Percentiles rank a stretch among this genome's conserved stretches.
These are phyloP conservation scores for Tetrapisispora fleetii DNA, from an alignment of 805 yeast species.

Conservation along the genomic window DNA sequence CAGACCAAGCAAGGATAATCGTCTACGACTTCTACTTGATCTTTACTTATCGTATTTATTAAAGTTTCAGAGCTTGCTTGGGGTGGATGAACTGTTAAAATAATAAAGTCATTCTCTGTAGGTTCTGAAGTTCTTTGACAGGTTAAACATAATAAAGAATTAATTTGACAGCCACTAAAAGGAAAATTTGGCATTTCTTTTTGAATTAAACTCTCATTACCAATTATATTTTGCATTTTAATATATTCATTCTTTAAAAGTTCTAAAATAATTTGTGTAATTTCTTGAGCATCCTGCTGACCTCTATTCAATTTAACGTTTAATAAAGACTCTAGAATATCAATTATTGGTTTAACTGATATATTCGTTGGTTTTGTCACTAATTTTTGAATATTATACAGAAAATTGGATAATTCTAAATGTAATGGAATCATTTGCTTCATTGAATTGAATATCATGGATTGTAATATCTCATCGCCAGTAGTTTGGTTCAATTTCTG, in stretches of 20 bases:
- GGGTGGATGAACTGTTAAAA: conserved; percentile 70
- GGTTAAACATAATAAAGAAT: conserved; percentile 57
- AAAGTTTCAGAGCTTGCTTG: conserved; percentile 38
- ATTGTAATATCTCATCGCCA: too few relatives aligned
- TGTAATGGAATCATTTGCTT: conserved; percentile 39
- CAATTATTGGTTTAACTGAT: conserved; percentile 73
- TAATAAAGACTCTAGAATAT: conserved; percentile 60
- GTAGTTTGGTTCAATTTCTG: too few relatives aligned
- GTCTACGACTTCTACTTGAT: conserved; percentile 58
- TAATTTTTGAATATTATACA: conserved; percentile 54
- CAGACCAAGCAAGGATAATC: conserved; percentile 77
- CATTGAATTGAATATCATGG: neutral
- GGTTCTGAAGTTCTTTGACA: conserved; percentile 58
- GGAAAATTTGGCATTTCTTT: conserved; percentile 55
- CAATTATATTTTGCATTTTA: conserved; percentile 16
- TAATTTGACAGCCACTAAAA: conserved; percentile 55
- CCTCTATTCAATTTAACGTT: conserved; percentile 63
- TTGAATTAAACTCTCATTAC: neutral
- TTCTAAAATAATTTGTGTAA: conserved; percentile 72
- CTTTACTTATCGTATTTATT: conserved; percentile 43
- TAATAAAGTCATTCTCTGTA: conserved; percentile 49
- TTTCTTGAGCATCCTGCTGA: conserved; percentile 95
- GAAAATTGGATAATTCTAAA: conserved; percentile 41
- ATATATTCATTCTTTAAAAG: conserved; percentile 59
- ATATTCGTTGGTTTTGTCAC: conserved; percentile 42